Evolutionary conservation across 208 protist genomes (phyloP).

Genomic region (Perkinsela sp.): DNA sequence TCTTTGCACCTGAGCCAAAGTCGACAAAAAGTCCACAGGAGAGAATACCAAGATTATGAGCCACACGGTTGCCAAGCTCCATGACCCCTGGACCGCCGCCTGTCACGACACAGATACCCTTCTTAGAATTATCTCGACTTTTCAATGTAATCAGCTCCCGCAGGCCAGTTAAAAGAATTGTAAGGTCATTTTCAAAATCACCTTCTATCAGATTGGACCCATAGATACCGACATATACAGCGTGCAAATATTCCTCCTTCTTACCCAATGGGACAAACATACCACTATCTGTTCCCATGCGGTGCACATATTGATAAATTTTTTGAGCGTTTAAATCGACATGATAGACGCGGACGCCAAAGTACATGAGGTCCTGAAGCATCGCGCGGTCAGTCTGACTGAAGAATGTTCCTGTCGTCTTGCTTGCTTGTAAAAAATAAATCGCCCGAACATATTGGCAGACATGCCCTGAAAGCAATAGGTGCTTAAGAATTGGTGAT

Average conservation of each 20-base stretch:
- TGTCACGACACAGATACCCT: conserved; percentile 49
- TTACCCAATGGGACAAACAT: conserved; percentile 53
- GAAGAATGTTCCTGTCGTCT: conserved; percentile 48
- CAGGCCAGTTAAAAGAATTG: conserved; percentile 41
- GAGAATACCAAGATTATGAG: conserved; percentile 52
- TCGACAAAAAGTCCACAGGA: conserved; percentile 65
- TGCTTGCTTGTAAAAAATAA: conserved; percentile 42
- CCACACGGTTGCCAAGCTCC: conserved; percentile 70
- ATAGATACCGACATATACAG: conserved; percentile 68
- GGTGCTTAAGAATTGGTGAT: conserved; percentile 56
- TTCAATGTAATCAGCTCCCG: conserved; percentile 25
- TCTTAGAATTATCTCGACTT: conserved; percentile 22
- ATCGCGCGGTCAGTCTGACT: conserved; percentile 57
- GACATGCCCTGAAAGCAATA: conserved; percentile 49
- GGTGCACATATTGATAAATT: conserved; percentile 57
- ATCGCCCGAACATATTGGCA: conserved; percentile 43
- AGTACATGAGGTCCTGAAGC: conserved; percentile 46
- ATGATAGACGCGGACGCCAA: conserved; percentile 54
- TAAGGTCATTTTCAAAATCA: conserved; percentile 62
- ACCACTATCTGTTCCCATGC: conserved; percentile 28
- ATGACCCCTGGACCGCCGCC: conserved; percentile 68
- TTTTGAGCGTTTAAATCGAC: conserved; percentile 36
- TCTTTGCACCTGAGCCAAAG: conserved; percentile 39
- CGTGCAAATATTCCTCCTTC: conserved; percentile 44
- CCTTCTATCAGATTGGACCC: conserved; percentile 64